A percentile compares a stretch with the other conserved stretches of the same genome.
These are phyloP conservation scores for Saccharomycopsis amapae DNA, from an alignment of 805 yeast species.

Conservation along the genomic window DNA sequence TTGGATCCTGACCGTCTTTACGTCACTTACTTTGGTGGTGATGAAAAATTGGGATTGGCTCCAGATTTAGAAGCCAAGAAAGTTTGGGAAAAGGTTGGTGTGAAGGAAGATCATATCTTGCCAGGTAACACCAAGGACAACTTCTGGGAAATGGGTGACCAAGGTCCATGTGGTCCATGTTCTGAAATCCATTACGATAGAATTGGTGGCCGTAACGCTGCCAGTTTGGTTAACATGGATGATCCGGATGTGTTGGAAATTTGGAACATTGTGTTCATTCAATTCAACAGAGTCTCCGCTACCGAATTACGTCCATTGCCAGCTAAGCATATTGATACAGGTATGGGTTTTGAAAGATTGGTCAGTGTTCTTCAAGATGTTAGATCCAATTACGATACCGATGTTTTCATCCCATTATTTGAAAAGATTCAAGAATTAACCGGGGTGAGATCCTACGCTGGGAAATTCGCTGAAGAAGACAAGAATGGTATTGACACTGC, in stretches of 20 bases:
- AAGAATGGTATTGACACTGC: slow-evolving; percentile 95
- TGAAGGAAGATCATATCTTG: slow-evolving; percentile 82
- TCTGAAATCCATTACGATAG: slow-evolving; percentile 96
- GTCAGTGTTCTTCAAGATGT: slow-evolving; percentile 91
- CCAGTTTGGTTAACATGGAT: slow-evolving; percentile 85
- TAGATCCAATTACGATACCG: slow-evolving; percentile 93
- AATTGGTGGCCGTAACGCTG: slow-evolving; percentile 96
- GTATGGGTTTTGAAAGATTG: slow-evolving; percentile 97
- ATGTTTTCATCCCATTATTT: slow-evolving; percentile 88
- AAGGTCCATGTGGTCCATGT: slow-evolving; percentile 99
- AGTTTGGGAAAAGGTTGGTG: slow-evolving; percentile 83
- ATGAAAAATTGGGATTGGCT: slow-evolving; percentile 67
- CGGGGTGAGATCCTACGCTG: slow-evolving; percentile 84
- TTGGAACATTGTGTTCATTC: slow-evolving; percentile 97
- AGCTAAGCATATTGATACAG: slow-evolving; percentile 94
- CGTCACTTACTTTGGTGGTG: slow-evolving; percentile 97
- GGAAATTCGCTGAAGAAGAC: slow-evolving; percentile 90
- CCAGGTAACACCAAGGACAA: slow-evolving; percentile 90
- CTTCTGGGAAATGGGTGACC: slow-evolving; percentile 99
- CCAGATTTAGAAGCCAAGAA: slow-evolving; percentile 93
- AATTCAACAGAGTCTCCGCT: slow-evolving; percentile 90
- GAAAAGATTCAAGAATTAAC: slow-evolving; percentile 83
- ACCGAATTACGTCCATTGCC: slow-evolving; percentile 77
- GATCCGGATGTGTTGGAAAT: slow-evolving; percentile 97
- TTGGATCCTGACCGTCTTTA: slow-evolving; percentile 74